Evolutionary conservation across 768 basidiomycete species (phyloP).

Genomic region (Pulveroboletus sp.): DNA sequence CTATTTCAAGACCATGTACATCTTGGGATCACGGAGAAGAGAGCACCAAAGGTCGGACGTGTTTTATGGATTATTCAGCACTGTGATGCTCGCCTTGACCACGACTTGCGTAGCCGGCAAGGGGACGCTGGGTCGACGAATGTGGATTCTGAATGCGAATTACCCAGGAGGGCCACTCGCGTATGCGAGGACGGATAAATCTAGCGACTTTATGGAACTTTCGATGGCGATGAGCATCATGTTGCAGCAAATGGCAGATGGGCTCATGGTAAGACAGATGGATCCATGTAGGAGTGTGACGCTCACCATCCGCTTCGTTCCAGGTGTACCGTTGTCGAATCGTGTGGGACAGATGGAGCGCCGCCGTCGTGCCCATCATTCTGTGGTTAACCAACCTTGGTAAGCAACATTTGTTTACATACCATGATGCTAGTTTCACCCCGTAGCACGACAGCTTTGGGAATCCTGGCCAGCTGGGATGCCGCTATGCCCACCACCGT

Average conservation of each 20-base stretch:
- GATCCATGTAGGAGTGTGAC: constrained; percentile 12
- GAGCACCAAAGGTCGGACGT: neutral
- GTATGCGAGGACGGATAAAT: constrained; percentile 24
- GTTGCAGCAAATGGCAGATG: constrained; percentile 32
- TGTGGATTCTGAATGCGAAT: constrained; percentile 32
- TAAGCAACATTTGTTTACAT: constrained; percentile 1
- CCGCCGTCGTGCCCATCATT: constrained; percentile 5
- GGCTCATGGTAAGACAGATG: constrained; percentile 24
- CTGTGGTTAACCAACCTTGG: constrained; percentile 14
- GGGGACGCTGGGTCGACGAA: constrained; percentile 21
- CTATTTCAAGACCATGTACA: constrained; percentile 14
- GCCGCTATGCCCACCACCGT: neutral
- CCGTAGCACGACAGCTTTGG: neutral
- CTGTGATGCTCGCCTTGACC: constrained; percentile 19
- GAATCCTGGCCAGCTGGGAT: neutral
- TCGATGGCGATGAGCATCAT: constrained; percentile 21
- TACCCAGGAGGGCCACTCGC: constrained; percentile 33
- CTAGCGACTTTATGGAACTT: constrained; percentile 20
- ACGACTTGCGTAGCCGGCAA: constrained; percentile 24
- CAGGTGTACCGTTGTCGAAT: constrained; percentile 37
- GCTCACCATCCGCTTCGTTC: constrained; percentile 14
- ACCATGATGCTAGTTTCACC: neutral
- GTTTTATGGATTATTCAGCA: constrained; percentile 14
- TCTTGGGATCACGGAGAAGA: neutral
- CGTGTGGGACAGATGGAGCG: constrained; percentile 23